Percentiles rank a stretch among this genome's conserved stretches.
Conservation (phyloP, 2,329 filamentous ascomycete species). For the Neopestalotiopsis rosae region DNA sequence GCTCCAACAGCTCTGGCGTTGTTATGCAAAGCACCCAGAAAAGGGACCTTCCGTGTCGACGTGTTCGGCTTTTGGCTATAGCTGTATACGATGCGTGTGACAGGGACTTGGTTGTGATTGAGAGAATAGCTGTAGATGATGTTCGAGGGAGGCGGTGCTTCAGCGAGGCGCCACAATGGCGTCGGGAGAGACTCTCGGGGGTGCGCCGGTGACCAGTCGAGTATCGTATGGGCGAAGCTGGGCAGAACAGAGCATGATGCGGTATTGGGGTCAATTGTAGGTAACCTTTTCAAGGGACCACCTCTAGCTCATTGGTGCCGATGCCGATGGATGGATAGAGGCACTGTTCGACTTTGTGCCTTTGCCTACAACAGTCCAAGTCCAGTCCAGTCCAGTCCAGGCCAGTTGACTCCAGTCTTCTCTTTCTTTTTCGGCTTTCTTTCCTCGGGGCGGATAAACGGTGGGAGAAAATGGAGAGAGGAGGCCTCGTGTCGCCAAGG, state of each 20-base stretch:
- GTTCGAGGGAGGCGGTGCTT: neutral
- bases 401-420: neutral
- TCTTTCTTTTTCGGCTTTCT: neutral
- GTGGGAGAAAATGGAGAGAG: neutral
- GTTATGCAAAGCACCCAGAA: neutral
- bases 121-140: neutral
- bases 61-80: neutral
- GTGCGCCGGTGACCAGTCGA: constrained; percentile 13
- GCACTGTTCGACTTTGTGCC: neutral
- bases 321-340: neutral
- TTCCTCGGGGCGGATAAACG: neutral
- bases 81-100: neutral
- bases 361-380: neutral
- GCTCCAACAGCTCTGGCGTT: neutral
- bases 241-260: constrained; percentile 6
- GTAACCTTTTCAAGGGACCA: neutral
- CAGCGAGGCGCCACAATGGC: neutral
- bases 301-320: constrained; percentile 4
- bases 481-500: constrained; percentile 17
- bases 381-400: no score
- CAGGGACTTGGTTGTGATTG: neutral
- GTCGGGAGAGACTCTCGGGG: constrained; percentile 7
- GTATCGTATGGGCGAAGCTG: constrained; percentile 9
- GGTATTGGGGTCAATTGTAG: neutral
- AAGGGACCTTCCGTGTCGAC: neutral